Base-by-base conservation (phyloP, 306 rosid species). In the Trifolium dubium region DNA sequence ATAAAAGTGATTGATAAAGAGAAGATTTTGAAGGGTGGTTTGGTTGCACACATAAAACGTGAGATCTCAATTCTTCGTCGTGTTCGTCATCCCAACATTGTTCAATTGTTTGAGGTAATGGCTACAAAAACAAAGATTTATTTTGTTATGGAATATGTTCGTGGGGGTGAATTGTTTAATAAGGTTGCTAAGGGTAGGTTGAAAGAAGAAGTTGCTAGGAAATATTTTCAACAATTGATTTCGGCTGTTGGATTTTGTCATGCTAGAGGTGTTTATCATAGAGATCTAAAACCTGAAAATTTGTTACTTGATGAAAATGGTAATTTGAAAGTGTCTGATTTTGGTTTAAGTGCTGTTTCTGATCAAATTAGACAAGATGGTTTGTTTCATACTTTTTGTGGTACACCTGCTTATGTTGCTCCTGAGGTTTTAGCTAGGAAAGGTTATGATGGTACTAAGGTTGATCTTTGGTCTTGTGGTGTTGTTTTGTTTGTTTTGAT, bases 1-100 rank as follows among this genome's bases (percentile, higher is more conserved):
- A 93, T 93, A 67, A 93, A 93, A 65, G 97, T 93, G 1, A 93
- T 93, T 49, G 97, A 93, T 88, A 93, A 93, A 32, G 98, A 93
- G 83, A 93, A 93, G 41, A 93, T 93, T 39, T 86, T 93, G 0
- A 89, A 93, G 47, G 85, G 89, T 1, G 98, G 98, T 0, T 64
- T 93, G 8, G 93, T 89, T 18, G 93, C 97, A 0, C 98, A 93
- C 81, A 91, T 93, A 68, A 93, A 91, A 74, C 93, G 97, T 44
- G 98, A 93, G 94, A 93, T 93, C 92, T 93, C 98, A 1, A 91
- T 93, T 72, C 96, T 93, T 81, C 96, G 97, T 17, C 97, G 98
- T 6, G 97, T 91, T 4, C 97, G 97, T 17, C 96, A 93, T 81
- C 98, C 97, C 0, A 93, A 93, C 74, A 93, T 93, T 35, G 98